Percentiles rank a stretch among this genome's conserved stretches.
phyloP scores from a whole-genome alignment of 2,329 filamentous ascomycete species.

The Cytospora chrysosperma region DNA sequence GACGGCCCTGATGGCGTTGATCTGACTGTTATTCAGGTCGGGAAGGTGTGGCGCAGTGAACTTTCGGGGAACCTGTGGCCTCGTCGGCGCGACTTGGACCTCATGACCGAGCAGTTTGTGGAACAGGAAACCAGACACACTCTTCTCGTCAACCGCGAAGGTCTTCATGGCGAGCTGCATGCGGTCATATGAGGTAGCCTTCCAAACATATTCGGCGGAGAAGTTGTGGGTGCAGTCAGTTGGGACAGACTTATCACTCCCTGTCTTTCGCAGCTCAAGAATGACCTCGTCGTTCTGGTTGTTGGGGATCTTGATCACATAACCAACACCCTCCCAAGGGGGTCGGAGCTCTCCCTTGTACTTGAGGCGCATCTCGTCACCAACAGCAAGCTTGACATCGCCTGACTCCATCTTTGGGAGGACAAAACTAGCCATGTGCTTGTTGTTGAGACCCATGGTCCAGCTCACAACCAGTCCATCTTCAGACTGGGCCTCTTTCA shows the following conservation, averaged over 20 bases:
- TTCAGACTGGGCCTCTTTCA: slow-evolving; percentile 97
- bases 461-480: slow-evolving; percentile 92
- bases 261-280: slow-evolving; percentile 89
- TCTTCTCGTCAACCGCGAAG: slow-evolving; percentile 96
- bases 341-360: slow-evolving; percentile 92
- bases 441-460: slow-evolving; percentile 95
- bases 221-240: slow-evolving; percentile 98
- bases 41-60: slow-evolving; percentile 93
- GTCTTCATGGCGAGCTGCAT: slow-evolving; percentile 99
- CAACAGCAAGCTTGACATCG: slow-evolving; percentile 95
- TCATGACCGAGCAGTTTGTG: slow-evolving; percentile 95
- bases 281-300: slow-evolving; percentile 98
- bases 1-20: slow-evolving; percentile 93
- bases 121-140: slow-evolving; percentile 97
- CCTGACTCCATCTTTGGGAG: slow-evolving; percentile 96
- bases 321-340: slow-evolving; percentile 96
- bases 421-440: slow-evolving; percentile 92
- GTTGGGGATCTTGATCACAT: slow-evolving; percentile 99
- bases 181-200: slow-evolving; percentile 96
- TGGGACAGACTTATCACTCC: slow-evolving; percentile 92
- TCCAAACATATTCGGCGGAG: slow-evolving; percentile 98
- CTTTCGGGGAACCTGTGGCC: slow-evolving; percentile 92
- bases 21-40: slow-evolving; percentile 92
- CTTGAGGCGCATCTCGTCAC: slow-evolving; percentile 96
- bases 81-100: slow-evolving; percentile 91